Base-by-base conservation (phyloP, 176 grass and related monocot species). In the Oryza officinalis region DNA sequence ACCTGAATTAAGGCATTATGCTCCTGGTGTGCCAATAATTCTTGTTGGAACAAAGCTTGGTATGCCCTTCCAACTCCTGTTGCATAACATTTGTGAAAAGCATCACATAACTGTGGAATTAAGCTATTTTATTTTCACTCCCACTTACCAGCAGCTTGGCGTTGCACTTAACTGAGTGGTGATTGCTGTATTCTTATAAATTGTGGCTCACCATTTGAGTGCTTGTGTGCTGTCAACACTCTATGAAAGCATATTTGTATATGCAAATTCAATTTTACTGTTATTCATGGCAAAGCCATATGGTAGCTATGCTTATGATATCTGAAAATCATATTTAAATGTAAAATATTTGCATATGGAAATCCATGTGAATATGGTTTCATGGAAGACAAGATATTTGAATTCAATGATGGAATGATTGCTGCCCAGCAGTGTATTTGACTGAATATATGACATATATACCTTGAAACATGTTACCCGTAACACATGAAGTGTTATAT, bases 21-120 rank as follows among this genome's bases (percentile, higher is more conserved):
- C 92, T 67, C 92, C 87, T 82, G 92, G 92, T 20, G 92, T 94
- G 69, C 92, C 89, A 66, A 92, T 92, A 66, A 89, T 87, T 85
- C 89, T 94, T 68, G 89, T 91, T 22, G 86, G 89, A 17, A 94
- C 92, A 87, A 91, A 94, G 63, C 89, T 94, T 86, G 92, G 88
- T 94, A 86, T 33, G 82, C 46, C 46, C 46, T 26, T 45, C 45
- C 31, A 65, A 80, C 30, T 86, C 67, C 14, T 80, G 20, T 72
- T 65, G 40, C 72, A 63, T 52, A 23, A 30, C 14, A 74, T 78
- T 54, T 63, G 17, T 63, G 70, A 20, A 65, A 78, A 69, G 44
- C 77, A 38, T 71, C 14, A 25, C 23, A 8, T 38, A 28, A 33
- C 6, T 49, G 37, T 13, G 9, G 4, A 61, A 71, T 59, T 41